Evolutionary conservation across 2,329 filamentous ascomycete genomes (phyloP).

Genomic region (Phialocephala sp.): DNA sequence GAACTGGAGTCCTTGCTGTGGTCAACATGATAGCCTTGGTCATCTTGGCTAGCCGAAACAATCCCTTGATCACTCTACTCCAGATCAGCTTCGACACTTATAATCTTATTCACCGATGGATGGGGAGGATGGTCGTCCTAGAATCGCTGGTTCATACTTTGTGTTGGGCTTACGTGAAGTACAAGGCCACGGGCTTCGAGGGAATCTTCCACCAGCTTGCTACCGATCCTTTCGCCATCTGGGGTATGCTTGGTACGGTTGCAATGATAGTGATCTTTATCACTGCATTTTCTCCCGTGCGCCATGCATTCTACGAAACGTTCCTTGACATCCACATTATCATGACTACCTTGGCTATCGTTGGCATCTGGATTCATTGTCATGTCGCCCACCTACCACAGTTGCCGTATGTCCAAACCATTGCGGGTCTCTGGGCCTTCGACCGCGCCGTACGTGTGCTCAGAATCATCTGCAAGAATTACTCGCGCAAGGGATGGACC

Average conservation of each 20-base stretch:
- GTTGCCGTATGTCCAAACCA: conserved; percentile 74
- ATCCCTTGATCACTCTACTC: conserved; percentile 82
- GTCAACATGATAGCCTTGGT: conserved; percentile 93
- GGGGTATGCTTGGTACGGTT: conserved; percentile 64
- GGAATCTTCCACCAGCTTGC: conserved; percentile 60
- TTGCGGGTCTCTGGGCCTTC: conserved; percentile 76
- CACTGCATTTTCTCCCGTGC: conserved; percentile 76
- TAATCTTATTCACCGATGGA: conserved; percentile 87
- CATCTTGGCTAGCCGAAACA: conserved; percentile 89
- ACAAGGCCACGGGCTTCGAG: conserved; percentile 66
- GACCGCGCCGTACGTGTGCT: conserved; percentile 71
- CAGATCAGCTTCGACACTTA: conserved; percentile 95
- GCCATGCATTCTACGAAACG: conserved; percentile 96
- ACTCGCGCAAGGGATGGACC: conserved; percentile 56
- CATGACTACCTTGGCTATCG: conserved; percentile 70
- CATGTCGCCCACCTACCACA: conserved; percentile 68
- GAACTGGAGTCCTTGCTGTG: conserved; percentile 81
- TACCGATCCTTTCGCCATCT: conserved; percentile 67
- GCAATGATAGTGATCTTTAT: conserved; percentile 71
- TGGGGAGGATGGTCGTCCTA: conserved; percentile 74
- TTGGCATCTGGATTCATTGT: conserved; percentile 81
- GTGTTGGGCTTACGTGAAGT: conserved; percentile 76
- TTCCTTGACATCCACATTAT: conserved; percentile 88
- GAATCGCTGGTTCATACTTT: conserved; percentile 74
- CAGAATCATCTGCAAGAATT: conserved; percentile 71